Conservation (phyloP, 2,329 filamentous ascomycete species). For the Botrytis byssoidea region DNA sequence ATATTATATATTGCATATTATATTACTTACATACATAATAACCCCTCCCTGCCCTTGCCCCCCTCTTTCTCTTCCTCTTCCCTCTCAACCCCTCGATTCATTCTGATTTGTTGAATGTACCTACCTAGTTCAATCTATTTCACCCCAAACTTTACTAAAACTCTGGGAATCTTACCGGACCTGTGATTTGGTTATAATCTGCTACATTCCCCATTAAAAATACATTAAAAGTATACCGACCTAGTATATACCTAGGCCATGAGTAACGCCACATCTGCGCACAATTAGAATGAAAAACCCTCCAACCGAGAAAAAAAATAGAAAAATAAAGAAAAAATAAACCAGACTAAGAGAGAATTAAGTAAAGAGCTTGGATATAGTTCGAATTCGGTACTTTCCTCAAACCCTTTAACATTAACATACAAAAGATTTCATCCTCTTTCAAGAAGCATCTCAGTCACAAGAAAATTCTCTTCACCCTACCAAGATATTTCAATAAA, state of each 20-base stretch:
- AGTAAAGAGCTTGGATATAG: constrained; percentile 11
- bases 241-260: too few species aligned
- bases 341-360: neutral
- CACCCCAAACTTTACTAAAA: neutral
- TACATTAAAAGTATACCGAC: neutral
- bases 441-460: neutral
- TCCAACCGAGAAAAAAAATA: constrained; percentile 7
- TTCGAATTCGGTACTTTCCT: neutral
- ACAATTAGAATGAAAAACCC: neutral
- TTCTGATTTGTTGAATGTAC: neutral
- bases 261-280: neutral
- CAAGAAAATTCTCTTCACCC: constrained; percentile 3
- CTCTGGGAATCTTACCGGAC: neutral
- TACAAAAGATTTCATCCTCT: constrained; percentile 1
- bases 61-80: neutral
- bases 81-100: neutral
- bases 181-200: neutral
- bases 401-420: neutral
- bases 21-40: too few species aligned
- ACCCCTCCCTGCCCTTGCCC: neutral
- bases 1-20: too few species aligned
- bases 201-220: neutral
- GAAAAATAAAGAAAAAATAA: neutral
- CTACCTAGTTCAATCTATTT: neutral
- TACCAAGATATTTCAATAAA: neutral